phyloP scores from a whole-genome alignment of 257 asterid species.

The Solanum piurae region DNA sequence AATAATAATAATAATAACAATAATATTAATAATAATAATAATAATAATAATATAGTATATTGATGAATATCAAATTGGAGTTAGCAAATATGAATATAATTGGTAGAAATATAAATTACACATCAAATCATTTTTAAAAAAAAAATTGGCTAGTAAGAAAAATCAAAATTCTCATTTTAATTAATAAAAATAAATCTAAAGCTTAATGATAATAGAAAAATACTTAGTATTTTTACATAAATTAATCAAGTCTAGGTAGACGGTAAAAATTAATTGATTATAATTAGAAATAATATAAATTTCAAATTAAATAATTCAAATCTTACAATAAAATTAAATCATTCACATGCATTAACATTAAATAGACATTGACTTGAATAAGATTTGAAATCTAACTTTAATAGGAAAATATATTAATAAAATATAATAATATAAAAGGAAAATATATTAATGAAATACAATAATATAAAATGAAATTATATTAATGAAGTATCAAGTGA shows the following conservation, averaged over 20 bases:
- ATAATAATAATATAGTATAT: too few relatives aligned
- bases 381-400: neutral
- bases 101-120: neutral
- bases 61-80: neutral
- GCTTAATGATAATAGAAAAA: neutral
- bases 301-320: too few relatives aligned
- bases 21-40: rapidly evolving
- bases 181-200: too few relatives aligned
- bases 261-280: too few relatives aligned
- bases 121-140: too few relatives aligned
- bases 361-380: neutral
- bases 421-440: neutral
- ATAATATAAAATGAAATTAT: too few relatives aligned
- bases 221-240: too few relatives aligned
- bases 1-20: too few relatives aligned
- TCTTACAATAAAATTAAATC: too few relatives aligned
- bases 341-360: neutral
- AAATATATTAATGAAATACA: too few relatives aligned
- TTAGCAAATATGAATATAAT: neutral
- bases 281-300: neutral
- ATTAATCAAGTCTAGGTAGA: neutral
- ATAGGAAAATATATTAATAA: neutral
- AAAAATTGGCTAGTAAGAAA: neutral
- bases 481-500: neutral
- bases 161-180: too few relatives aligned